Conservation (phyloP, 2,329 filamentous ascomycete species). For the Fusarium sp. region DNA sequence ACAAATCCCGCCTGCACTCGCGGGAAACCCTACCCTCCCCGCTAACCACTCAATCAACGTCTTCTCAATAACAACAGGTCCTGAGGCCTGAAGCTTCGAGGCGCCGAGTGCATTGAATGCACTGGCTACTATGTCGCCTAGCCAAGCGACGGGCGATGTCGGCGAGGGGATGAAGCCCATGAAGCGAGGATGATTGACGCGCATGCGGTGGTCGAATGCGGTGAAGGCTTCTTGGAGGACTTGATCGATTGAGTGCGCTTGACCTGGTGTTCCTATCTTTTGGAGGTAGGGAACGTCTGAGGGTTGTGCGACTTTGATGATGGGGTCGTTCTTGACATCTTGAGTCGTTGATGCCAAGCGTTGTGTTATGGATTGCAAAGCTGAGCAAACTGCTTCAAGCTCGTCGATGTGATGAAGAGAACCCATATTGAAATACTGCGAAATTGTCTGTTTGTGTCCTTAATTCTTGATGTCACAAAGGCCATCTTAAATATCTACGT, state of each 20-base stretch:
- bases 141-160: conserved; percentile 32
- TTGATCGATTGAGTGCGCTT: conserved; percentile 10
- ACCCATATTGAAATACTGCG: not conserved
- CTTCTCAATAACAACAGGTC: conserved; percentile 37
- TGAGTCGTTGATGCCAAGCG: conserved; percentile 7
- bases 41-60: conserved; percentile 37
- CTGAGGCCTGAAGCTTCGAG: conserved; percentile 32
- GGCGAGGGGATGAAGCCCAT: conserved; percentile 39
- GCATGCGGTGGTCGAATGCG: conserved; percentile 18
- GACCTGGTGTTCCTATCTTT: conserved; percentile 10
- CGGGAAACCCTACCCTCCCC: conserved; percentile 11
- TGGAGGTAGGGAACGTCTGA: conserved; percentile 10
- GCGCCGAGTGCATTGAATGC: conserved; percentile 36
- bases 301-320: conserved; percentile 23
- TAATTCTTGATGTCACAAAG: not conserved
- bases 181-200: conserved; percentile 25
- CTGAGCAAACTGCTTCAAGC: conserved; percentile 7
- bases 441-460: not conserved
- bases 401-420: not conserved
- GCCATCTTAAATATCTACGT: not conserved
- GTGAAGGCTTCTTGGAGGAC: conserved; percentile 17
- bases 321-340: conserved; percentile 6
- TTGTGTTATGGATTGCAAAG: conserved; percentile 1
- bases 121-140: conserved; percentile 30
- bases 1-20: conserved; percentile 32